Conservation (phyloP, 78 protist species). For the Dictyostelium capitatum region DNA sequence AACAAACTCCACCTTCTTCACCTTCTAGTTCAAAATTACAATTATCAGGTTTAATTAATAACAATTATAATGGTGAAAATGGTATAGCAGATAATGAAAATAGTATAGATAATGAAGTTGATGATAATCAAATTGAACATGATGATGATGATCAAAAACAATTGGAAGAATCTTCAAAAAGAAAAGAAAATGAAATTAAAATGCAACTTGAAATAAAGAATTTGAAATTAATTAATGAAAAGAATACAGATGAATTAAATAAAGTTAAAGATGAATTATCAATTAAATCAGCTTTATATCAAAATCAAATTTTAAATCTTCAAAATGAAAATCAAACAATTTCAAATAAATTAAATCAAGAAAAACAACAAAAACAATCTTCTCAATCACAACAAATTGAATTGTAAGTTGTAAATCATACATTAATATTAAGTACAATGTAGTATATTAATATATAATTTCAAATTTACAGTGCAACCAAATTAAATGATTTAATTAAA, state of each 20-base stretch:
- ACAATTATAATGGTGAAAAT: neutral
- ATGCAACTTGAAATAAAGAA: slow-evolving; percentile 8
- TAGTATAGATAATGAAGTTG: neutral
- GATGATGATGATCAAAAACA: neutral
- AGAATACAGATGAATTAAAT: slow-evolving; percentile 7
- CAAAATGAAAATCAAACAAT: slow-evolving; percentile 40
- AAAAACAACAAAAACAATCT: slow-evolving; percentile 43
- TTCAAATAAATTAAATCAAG: slow-evolving; percentile 34
- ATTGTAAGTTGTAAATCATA: neutral
- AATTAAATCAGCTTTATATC: slow-evolving; percentile 33
- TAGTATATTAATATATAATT: too few relatives aligned
- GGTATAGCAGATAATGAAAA: neutral
- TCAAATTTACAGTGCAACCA: slow-evolving; percentile 6
- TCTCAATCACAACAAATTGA: slow-evolving; percentile 42
- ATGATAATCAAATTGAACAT: neutral
- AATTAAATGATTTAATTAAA: slow-evolving; percentile 52
- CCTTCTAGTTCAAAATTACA: neutral
- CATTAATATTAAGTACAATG: too few relatives aligned
- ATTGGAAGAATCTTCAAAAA: neutral
- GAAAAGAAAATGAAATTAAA: slow-evolving; percentile 36
- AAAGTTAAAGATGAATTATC: slow-evolving; percentile 35
- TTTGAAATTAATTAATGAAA: slow-evolving; percentile 14
- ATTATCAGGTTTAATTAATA: neutral
- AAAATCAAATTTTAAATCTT: slow-evolving; percentile 54
- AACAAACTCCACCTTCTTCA: neutral